Conservation (phyloP, 2,329 filamentous ascomycete species). For the Fusarium napiforme region DNA sequence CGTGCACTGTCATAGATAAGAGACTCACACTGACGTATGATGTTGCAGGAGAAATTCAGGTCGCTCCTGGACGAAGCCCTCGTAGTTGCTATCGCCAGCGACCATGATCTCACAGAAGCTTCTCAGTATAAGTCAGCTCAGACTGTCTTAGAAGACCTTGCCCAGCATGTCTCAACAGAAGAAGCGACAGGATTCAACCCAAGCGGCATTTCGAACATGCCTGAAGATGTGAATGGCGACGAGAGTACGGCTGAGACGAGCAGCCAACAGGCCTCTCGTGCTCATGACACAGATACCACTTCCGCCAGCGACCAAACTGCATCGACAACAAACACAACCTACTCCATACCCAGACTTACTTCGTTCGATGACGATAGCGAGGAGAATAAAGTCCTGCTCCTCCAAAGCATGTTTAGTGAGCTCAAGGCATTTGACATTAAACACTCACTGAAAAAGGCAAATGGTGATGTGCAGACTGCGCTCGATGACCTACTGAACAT, state of each 20-base stretch:
- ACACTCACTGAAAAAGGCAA: constrained; percentile 73
- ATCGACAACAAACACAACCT: constrained; percentile 33
- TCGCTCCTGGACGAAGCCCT: constrained; percentile 81
- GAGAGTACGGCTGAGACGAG: constrained; percentile 43
- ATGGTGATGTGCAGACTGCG: constrained; percentile 73
- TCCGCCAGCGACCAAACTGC: constrained; percentile 43
- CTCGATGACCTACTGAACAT: constrained; percentile 86
- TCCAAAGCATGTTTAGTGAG: constrained; percentile 77
- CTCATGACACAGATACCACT: constrained; percentile 47
- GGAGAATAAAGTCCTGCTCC: constrained; percentile 70
- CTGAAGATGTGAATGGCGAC: constrained; percentile 41
- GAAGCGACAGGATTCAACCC: constrained; percentile 83
- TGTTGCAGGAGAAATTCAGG: constrained; percentile 73
- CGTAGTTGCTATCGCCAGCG: constrained; percentile 78
- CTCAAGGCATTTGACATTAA: constrained; percentile 73
- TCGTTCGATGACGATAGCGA: constrained; percentile 57
- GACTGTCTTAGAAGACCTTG: constrained; percentile 72
- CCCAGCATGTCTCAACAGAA: constrained; percentile 70
- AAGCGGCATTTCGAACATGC: constrained; percentile 70
- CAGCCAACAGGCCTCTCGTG: constrained; percentile 45
- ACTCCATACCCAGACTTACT: constrained; percentile 45
- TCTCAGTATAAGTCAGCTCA: constrained; percentile 65
- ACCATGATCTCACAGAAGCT: constrained; percentile 72
- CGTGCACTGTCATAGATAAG: not conserved
- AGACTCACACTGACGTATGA: constrained; percentile 20